Percentiles rank a stretch among this genome's conserved stretches.
Evolutionary conservation across 208 protist species (phyloP).

Genomic region (Entamoeba invadens): DNA sequence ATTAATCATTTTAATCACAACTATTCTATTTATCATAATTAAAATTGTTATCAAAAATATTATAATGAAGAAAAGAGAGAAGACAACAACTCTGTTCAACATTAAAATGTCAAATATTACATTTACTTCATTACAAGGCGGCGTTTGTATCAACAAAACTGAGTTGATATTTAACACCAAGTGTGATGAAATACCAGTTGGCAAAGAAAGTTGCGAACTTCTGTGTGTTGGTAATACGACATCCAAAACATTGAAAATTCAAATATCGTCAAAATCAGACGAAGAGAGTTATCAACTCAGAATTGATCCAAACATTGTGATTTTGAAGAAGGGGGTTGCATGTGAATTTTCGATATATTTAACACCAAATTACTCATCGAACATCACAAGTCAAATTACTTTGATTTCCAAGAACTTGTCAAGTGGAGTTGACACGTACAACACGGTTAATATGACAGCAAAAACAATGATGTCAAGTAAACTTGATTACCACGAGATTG

Average conservation of each 20-base stretch:
- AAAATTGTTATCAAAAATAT: not conserved
- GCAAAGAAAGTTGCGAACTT: not conserved
- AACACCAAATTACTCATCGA: not conserved
- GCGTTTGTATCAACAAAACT: too few species aligned
- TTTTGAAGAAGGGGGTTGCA: not conserved
- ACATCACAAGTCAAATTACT: not conserved
- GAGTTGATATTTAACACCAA: not conserved
- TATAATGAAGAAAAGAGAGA: not conserved
- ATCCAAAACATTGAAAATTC: not conserved
- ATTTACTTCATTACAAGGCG: too few species aligned
- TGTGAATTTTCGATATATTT: not conserved
- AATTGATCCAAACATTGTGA: not conserved
- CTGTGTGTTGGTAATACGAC: not conserved
- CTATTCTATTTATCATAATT: not conserved
- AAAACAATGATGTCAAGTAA: not conserved
- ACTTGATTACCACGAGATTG: not conserved
- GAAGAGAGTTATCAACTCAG: not conserved
- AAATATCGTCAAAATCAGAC: not conserved
- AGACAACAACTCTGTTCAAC: too few species aligned
- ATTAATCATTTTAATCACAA: not conserved
- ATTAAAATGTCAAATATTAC: too few species aligned
- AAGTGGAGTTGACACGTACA: not conserved
- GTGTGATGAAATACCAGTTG: not conserved
- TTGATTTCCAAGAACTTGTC: not conserved
- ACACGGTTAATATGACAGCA: not conserved